phyloP scores from a whole-genome alignment of 345 rosid genomes.

The Eucalyptus grandis region DNA sequence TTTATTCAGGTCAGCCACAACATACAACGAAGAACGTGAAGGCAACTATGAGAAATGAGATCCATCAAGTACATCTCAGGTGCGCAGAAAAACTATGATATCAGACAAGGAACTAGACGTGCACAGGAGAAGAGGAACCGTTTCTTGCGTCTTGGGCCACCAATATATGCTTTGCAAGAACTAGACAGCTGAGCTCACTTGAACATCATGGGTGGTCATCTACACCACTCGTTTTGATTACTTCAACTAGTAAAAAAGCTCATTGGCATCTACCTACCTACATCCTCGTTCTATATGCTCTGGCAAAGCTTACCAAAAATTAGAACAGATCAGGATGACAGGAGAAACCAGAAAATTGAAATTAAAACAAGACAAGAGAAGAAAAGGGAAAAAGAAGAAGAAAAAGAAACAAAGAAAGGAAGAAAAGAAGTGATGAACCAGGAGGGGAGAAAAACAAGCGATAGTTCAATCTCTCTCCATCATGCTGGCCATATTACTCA shows the following conservation, averaged over 20 bases:
- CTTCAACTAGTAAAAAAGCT: neutral
- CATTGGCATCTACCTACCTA: neutral
- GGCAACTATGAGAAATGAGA: neutral
- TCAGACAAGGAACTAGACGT: neutral
- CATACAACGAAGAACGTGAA: neutral
- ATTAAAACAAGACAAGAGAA: neutral
- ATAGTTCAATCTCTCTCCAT: slow-evolving; percentile 6
- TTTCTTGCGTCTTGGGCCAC: neutral
- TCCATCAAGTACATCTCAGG: neutral
- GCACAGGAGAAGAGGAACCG: neutral
- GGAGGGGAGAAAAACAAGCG: neutral
- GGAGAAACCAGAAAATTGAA: neutral
- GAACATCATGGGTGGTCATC: neutral
- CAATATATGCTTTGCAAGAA: neutral
- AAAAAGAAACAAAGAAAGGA: neutral
- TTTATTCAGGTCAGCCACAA: neutral
- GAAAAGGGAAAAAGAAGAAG: neutral
- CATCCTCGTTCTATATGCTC: neutral
- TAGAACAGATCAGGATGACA: neutral
- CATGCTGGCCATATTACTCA: slow-evolving; percentile 35
- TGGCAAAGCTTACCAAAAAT: neutral
- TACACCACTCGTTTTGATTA: neutral
- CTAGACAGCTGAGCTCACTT: neutral
- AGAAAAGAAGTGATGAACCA: neutral
- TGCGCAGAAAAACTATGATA: neutral